phyloP scores from a whole-genome alignment of 495 filamentous ascomycete species.

The Penicillium steckii region DNA sequence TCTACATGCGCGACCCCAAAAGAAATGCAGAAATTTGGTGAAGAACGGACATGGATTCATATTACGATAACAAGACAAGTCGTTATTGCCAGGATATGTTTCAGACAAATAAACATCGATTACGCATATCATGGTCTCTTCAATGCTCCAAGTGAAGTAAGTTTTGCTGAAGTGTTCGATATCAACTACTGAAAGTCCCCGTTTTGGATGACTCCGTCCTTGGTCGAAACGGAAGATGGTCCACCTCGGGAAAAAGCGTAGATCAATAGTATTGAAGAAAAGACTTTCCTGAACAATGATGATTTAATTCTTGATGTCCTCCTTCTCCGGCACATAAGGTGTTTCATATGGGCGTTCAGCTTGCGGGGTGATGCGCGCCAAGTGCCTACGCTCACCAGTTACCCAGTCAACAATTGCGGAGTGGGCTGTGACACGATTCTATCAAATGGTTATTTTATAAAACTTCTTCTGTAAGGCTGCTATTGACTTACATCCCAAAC shows the following conservation, averaged over 20 bases:
- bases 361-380: slow-evolving; percentile 81
- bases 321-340: slow-evolving; percentile 27
- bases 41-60: no score
- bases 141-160: neutral
- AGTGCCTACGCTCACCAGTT: slow-evolving; percentile 67
- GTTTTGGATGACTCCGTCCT: no score
- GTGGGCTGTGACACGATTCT: slow-evolving; percentile 77
- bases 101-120: no score
- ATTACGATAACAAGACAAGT: no score
- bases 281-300: no score
- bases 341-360: slow-evolving; percentile 53
- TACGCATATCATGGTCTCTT: neutral
- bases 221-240: no score
- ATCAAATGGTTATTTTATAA: slow-evolving; percentile 8
- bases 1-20: no score
- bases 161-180: neutral
- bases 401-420: slow-evolving; percentile 79
- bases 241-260: no score
- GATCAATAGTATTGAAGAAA: no score
- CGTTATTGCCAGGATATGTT: no score
- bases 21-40: no score
- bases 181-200: neutral
- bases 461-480: neutral
- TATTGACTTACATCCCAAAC: slow-evolving; percentile 66
- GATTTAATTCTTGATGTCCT: no score